These are phyloP conservation scores for Trametes cubensis DNA, from an alignment of 768 basidiomycete species.

Conservation along the genomic window DNA sequence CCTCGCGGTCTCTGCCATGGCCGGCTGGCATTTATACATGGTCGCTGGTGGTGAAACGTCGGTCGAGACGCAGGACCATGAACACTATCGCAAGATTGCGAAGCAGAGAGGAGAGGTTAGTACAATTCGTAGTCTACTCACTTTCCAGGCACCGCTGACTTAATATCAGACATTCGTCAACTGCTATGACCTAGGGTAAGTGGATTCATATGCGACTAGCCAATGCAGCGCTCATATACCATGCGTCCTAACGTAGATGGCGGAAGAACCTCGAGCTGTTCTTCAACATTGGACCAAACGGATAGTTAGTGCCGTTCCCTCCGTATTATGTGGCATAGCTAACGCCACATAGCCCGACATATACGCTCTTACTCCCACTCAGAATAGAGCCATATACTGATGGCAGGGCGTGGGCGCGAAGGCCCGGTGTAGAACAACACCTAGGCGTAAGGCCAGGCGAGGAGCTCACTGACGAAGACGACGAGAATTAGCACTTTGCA, in stretches of 20 bases:
- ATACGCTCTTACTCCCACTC: constrained; percentile 82
- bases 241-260: constrained; percentile 40
- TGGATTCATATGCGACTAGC: neutral
- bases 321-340: neutral
- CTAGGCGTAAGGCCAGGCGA: constrained; percentile 71
- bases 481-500: constrained; percentile 35
- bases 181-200: constrained; percentile 85
- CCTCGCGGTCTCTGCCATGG: constrained; percentile 73
- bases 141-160: neutral
- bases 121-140: neutral
- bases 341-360: constrained; percentile 54
- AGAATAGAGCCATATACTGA: constrained; percentile 82
- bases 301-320: constrained; percentile 67
- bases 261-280: constrained; percentile 76
- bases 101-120: constrained; percentile 68
- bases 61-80: constrained; percentile 89
- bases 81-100: constrained; percentile 72
- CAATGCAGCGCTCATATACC: neutral
- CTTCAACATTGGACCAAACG: constrained; percentile 80
- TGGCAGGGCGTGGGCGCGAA: constrained; percentile 79
- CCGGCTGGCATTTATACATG: constrained; percentile 71
- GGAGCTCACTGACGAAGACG: constrained; percentile 82
- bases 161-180: constrained; percentile 72
- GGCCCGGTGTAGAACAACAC: constrained; percentile 63
- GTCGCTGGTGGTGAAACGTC: constrained; percentile 79